Evolutionary conservation across 163 green algal genomes (phyloP).

Genomic region (Scenedesmus sp.): DNA sequence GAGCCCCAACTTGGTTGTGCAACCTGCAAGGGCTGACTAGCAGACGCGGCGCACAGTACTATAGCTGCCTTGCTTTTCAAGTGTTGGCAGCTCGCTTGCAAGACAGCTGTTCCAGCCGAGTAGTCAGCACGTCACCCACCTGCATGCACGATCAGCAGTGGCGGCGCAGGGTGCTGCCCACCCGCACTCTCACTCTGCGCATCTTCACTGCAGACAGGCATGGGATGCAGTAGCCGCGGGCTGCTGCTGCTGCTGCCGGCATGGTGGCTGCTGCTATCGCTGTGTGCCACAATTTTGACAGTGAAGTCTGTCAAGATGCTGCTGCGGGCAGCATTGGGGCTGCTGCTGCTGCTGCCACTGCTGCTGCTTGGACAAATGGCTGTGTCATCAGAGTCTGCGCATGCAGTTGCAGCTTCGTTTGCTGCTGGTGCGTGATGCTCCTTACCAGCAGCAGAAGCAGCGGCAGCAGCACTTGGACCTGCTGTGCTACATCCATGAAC

Average conservation of each 20-base stretch:
- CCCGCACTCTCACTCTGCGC: neutral
- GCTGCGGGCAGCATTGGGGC: too few relatives aligned
- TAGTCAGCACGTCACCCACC: neutral
- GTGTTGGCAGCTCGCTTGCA: too few relatives aligned
- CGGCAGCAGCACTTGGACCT: too few relatives aligned
- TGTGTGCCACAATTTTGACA: neutral
- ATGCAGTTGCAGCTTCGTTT: neutral
- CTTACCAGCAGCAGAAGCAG: too few relatives aligned
- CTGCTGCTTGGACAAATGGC: neutral
- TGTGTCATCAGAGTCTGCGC: neutral
- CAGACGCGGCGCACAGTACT: too few relatives aligned
- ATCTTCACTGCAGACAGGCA: too few relatives aligned
- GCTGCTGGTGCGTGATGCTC: neutral
- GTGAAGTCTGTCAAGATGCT: neutral
- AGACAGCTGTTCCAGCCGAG: too few relatives aligned
- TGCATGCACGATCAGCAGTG: conserved; percentile 51
- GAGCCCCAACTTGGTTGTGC: too few relatives aligned
- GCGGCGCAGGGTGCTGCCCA: neutral
- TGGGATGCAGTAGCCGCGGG: neutral
- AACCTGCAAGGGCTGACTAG: too few relatives aligned
- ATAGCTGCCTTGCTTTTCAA: too few relatives aligned
- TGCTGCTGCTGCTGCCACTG: neutral
- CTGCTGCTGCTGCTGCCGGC: neutral
- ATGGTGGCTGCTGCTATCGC: neutral
- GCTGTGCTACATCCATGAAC: neutral